These are phyloP conservation scores for Cercospora zeina DNA, from an alignment of 2,329 filamentous ascomycete genomes.

Conservation along the genomic window DNA sequence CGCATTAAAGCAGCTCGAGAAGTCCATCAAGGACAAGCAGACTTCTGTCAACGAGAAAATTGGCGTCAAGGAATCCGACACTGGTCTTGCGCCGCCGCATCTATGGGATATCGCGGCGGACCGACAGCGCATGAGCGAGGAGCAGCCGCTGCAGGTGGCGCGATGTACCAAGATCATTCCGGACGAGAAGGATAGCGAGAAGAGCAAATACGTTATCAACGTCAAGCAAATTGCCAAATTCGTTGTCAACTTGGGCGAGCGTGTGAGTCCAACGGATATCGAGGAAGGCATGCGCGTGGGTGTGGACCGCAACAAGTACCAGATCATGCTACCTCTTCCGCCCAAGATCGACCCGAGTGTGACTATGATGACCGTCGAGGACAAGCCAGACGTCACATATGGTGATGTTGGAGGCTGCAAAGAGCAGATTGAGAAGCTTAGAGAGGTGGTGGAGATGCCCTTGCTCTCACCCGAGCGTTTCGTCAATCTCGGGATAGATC, in stretches of 20 bases:
- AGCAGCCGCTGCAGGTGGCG: conserved; percentile 95
- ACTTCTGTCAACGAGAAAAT: conserved; percentile 99
- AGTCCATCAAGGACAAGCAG: conserved; percentile 99
- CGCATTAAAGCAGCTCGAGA: conserved; percentile 93
- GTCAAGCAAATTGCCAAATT: conserved; percentile 99
- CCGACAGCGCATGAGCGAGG: conserved; percentile 96
- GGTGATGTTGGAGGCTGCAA: conserved; percentile 98
- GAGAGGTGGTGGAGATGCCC: conserved; percentile 98
- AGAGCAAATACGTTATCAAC: conserved; percentile 99
- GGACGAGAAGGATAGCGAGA: conserved; percentile 91
- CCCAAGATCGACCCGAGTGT: conserved; percentile 99
- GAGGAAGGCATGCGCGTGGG: conserved; percentile 98
- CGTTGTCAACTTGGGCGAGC: conserved; percentile 94
- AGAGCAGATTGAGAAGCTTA: conserved; percentile 98
- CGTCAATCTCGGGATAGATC: conserved; percentile 97
- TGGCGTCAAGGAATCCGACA: conserved; percentile 88
- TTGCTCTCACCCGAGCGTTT: conserved; percentile 94
- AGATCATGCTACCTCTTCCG: conserved; percentile 92
- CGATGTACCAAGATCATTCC: conserved; percentile 99
- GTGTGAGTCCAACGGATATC: conserved; percentile 96
- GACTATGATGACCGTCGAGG: conserved; percentile 99
- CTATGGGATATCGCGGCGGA: conserved; percentile 98
- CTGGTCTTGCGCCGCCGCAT: conserved; percentile 94
- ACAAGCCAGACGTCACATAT: conserved; percentile 98
- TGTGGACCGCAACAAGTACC: conserved; percentile 98